Percentiles rank a stretch among this genome's conserved stretches.
Conservation (phyloP, 2,329 filamentous ascomycete species). For the Xylariaceae sp. region DNA sequence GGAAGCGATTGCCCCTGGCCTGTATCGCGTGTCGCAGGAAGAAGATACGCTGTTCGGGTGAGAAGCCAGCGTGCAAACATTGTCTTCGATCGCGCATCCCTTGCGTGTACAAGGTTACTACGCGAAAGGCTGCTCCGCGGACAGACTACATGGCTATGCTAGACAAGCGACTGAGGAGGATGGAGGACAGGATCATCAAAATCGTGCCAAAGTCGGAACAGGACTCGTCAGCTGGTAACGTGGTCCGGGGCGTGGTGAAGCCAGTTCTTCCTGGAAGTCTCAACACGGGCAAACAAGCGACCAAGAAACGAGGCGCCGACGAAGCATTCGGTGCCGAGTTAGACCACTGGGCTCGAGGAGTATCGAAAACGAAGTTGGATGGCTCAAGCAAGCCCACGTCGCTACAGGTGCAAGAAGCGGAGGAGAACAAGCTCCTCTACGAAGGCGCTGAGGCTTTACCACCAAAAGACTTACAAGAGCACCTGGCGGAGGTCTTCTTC, state of each 20-base stretch:
- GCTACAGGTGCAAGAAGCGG: conserved; percentile 53
- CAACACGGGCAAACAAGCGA: conserved; percentile 41
- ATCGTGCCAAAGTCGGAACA: conserved; percentile 83
- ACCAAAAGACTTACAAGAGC: conserved; percentile 80
- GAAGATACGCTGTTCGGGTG: conserved; percentile 95
- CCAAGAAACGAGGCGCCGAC: conserved; percentile 76
- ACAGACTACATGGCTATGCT: conserved; percentile 99
- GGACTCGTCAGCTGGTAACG: conserved; percentile 51
- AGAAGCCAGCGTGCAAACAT: conserved; percentile 96
- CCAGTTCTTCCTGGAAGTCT: conserved; percentile 58
- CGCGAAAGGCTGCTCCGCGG: conserved; percentile 83
- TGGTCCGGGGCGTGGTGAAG: conserved; percentile 78
- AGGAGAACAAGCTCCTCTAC: conserved; percentile 68
- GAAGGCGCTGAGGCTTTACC: conserved; percentile 82
- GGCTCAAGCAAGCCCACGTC: conserved; percentile 43
- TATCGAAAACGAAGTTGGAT: conserved; percentile 41
- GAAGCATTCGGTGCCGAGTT: conserved; percentile 81
- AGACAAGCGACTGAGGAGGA: conserved; percentile 88
- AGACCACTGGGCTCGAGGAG: conserved; percentile 68
- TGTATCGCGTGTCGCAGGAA: conserved; percentile 95
- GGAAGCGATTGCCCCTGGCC: conserved; percentile 84
- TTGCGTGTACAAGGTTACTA: conserved; percentile 96
- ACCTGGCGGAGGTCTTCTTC: conserved; percentile 90
- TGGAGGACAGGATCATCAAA: conserved; percentile 97
- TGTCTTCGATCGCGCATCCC: conserved; percentile 87